Evolutionary conservation across 345 rosid genomes (phyloP).

Genomic region (Cardamine chenopodiifolia): DNA sequence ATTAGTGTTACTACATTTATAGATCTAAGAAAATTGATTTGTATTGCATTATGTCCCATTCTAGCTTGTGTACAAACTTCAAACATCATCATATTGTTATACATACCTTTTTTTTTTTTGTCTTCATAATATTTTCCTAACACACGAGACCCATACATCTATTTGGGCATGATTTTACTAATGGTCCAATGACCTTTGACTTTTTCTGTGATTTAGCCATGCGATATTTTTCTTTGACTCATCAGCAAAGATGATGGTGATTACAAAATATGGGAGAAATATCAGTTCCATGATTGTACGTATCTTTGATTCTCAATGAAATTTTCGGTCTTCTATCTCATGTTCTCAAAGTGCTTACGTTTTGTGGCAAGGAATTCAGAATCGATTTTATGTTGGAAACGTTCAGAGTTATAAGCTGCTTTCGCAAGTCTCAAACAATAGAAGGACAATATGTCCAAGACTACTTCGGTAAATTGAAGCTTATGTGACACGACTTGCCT

Average conservation of each 20-base stretch:
- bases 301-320: background rate
- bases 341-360: background rate
- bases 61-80: background rate
- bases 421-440: too few relatives aligned
- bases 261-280: background rate
- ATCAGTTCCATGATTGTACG: too few relatives aligned
- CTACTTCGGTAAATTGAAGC: too few relatives aligned
- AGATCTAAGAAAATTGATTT: background rate
- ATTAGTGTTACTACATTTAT: too few relatives aligned
- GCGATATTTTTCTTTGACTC: background rate
- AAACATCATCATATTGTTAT: background rate
- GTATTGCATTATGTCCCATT: background rate
- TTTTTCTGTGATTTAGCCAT: background rate
- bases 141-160: background rate
- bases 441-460: too few relatives aligned
- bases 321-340: background rate
- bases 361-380: background rate
- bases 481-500: too few relatives aligned
- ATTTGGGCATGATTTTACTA: background rate
- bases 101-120: too few relatives aligned
- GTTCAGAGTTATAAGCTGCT: too few relatives aligned
- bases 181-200: background rate
- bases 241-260: background rate
- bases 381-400: background rate
- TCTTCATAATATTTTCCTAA: background rate